Base-by-base conservation (phyloP, 176 grass and related monocot species). In the Poa annua region DNA sequence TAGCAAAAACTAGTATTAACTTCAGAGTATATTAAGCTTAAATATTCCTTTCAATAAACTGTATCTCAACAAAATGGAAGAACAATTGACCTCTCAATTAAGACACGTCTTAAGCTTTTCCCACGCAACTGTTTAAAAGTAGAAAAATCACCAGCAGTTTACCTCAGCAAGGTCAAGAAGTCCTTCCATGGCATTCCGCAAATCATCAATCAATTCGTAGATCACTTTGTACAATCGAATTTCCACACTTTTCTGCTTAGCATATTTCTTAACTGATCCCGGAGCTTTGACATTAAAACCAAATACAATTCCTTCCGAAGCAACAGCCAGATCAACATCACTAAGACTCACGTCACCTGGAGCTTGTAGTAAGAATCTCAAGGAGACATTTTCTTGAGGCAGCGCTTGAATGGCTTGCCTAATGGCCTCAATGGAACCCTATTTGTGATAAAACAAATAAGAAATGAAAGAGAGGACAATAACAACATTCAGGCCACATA, bases 141-240 rank as follows among this genome's bases (percentile, higher is more conserved):
- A 29, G 4, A 54, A 82, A n/a, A 33, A 60, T 14, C 51, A 64
- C 3, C 22, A 35, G 71, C 11, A 59, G 59, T 76, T 88, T 92
- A 98, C 96, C 96, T 98, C 96, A 68, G 86, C 92, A 72, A 22
- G 92, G 77, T 98, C 96, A 84, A 98, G 87, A 73, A 95, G 96
- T 45, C 92, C 96, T 89, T 98, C 96, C 96, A 98, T 98, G 77
- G 96, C 90, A 88, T 98, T 98, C 77, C 96, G 76, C 75, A 98
- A 86, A 53, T 91, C 92, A 78, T 98, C 92, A 83, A 98, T 88
- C 83, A 98, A 92, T 76, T 98, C 92, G 65, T 98, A 98, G 52
- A 98, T 98, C 74, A 98, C 96, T 42, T 81, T 90, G 74, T 98
- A 98, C 16, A 98, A 50, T 13, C 96, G 84, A 75, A 98, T 98